Percentiles rank a stretch among this genome's conserved stretches.
These are phyloP conservation scores for Aplosporella prunicola DNA, from an alignment of 2,329 filamentous ascomycete species.

Conservation along the genomic window DNA sequence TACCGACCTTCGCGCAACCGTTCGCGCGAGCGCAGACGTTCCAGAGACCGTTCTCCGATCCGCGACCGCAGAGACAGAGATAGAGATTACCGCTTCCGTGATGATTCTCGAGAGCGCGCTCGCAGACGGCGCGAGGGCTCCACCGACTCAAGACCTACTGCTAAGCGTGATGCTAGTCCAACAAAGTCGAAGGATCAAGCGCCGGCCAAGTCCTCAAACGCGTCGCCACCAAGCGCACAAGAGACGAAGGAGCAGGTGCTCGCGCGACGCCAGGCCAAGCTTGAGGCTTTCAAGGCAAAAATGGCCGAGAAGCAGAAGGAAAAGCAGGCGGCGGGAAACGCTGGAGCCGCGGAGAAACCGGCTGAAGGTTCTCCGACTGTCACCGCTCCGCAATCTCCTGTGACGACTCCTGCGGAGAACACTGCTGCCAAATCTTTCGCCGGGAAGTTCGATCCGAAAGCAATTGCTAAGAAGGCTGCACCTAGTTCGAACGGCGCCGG, in stretches of 20 bases:
- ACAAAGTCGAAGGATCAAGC: slow-evolving; percentile 9
- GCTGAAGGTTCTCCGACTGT: not conserved
- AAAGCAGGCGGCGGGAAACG: slow-evolving; percentile 41
- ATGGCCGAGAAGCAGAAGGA: slow-evolving; percentile 67
- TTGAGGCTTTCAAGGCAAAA: slow-evolving; percentile 90
- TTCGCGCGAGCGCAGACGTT: slow-evolving; percentile 56
- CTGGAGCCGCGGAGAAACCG: slow-evolving; percentile 34
- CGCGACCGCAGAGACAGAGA: slow-evolving; percentile 41
- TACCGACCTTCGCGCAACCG: slow-evolving; percentile 54
- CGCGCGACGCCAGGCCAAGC: slow-evolving; percentile 47
- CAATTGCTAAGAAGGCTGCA: slow-evolving; percentile 69
- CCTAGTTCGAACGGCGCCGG: slow-evolving; percentile 47
- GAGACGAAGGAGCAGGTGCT: too few species aligned
- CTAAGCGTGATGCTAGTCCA: slow-evolving; percentile 18
- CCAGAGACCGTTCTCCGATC: slow-evolving; percentile 44
- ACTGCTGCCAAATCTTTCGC: slow-evolving; percentile 46
- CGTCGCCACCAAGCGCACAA: too few species aligned
- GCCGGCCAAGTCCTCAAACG: slow-evolving; percentile 4
- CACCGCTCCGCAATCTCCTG: slow-evolving; percentile 20
- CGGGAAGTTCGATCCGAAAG: slow-evolving; percentile 81
- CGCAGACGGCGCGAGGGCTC: slow-evolving; percentile 59
- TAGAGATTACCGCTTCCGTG: slow-evolving; percentile 60
- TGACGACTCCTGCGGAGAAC: slow-evolving; percentile 17
- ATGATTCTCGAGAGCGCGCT: slow-evolving; percentile 60
- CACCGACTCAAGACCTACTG: slow-evolving; percentile 16